A percentile compares a stretch with the other conserved stretches of the same genome.
These are phyloP conservation scores for Elsinoe fawcettii DNA, from an alignment of 2,329 filamentous ascomycete species.

Conservation along the genomic window DNA sequence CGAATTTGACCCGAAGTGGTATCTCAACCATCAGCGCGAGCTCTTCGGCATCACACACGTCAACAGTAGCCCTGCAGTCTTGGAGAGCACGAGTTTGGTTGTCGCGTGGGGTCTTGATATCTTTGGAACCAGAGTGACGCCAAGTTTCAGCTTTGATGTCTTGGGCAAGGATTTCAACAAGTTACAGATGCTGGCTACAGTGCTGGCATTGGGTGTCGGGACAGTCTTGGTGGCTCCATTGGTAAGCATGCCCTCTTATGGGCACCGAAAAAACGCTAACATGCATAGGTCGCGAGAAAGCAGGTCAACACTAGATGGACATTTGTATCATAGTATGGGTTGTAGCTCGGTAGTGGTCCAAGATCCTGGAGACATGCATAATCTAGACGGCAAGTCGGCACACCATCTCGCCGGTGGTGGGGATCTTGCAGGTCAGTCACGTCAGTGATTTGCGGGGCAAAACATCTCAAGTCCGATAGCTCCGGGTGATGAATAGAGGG, in stretches of 20 bases:
- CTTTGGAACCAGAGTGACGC: constrained; percentile 78
- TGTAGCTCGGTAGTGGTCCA: background rate
- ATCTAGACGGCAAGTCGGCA: background rate
- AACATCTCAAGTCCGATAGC: background rate
- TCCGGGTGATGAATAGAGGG: background rate
- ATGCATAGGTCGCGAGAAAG: constrained; percentile 47
- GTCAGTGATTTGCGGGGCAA: background rate
- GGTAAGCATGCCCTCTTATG: constrained; percentile 55
- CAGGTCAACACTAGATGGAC: constrained; percentile 61
- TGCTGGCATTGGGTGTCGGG: constrained; percentile 68
- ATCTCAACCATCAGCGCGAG: constrained; percentile 74
- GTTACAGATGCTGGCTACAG: constrained; percentile 72
- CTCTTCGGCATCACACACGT: constrained; percentile 67
- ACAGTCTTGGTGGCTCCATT: constrained; percentile 75
- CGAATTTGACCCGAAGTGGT: constrained; percentile 74
- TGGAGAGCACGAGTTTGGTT: constrained; percentile 88
- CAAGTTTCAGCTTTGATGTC: constrained; percentile 85
- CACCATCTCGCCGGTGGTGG: background rate
- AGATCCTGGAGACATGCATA: background rate
- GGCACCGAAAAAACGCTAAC: constrained; percentile 21
- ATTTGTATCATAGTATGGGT: constrained; percentile 24
- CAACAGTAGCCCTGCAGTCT: constrained; percentile 64
- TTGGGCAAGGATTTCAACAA: constrained; percentile 92
- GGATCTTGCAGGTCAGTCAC: background rate
- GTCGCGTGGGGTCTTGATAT: constrained; percentile 84